Base-by-base conservation (phyloP, 1,284 basidiomycete species). In the Vanrija pseudolonga region DNA sequence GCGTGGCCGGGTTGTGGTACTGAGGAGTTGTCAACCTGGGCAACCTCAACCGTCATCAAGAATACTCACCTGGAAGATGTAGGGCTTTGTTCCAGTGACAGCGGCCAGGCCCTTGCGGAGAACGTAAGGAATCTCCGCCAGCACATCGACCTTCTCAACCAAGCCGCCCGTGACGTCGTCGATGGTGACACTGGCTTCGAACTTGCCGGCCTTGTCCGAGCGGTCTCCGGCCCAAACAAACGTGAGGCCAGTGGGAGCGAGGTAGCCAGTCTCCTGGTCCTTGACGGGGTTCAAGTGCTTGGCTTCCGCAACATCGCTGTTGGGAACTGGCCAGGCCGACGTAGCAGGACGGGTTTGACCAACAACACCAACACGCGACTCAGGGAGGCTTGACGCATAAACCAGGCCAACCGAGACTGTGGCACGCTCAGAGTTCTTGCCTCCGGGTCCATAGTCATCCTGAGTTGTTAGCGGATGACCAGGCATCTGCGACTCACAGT, bases 121-220 rank as follows among this genome's bases (percentile, higher is more conserved):
- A 45, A 96, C 85, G 62, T 88, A 87, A 8, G 96, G 96, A 65
- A 99, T 93, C 79, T 98, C 94, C 4, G 89, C 92, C 17, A 99
- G 82, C 1, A 98, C 86, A 67, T 98, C 94, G 17, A 98, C 91
- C 80, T 98, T 98, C 77, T 98, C 93, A 45, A 98, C 84, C 69
- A 98, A 78, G 0, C 94, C 56, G 85, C 82, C 14, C 83, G 78
- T 20, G 12, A 78, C 69, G 22, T 87, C 59, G 37, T 80, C 81
- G 17, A 83, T 85, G 40, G 81, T 78, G 45, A 90, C 69, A 4
- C 72, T 74, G 1, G 85, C 85, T n/a, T 80, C 76, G 1, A 78
- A 79, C 32, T 80, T 81, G 12, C 69, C 71, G 19, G 64, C 58
- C 22, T 63, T 66, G 77, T 67, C 64, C 82, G 57, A 45, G 87